Evolutionary conservation across 176 grass and related monocot genomes (phyloP).

Genomic region (Thalia dealbata): DNA sequence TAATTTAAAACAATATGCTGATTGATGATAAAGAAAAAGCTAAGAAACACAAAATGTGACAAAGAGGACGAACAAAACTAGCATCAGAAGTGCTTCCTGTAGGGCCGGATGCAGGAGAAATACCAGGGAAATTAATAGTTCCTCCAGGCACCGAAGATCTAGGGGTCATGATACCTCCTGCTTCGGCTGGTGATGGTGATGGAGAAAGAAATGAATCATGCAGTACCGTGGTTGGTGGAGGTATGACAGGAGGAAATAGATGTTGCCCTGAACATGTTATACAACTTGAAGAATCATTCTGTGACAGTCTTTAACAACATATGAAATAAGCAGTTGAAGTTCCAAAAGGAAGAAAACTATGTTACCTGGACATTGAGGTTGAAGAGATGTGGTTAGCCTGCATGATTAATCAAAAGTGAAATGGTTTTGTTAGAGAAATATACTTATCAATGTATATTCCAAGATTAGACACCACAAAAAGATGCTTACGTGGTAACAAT

Average conservation of each 20-base stretch:
- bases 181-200: slow-evolving; percentile 44
- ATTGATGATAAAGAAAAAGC: slow-evolving; percentile 24
- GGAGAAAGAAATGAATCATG: slow-evolving; percentile 48
- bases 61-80: not conserved
- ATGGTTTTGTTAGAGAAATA: not conserved
- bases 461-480: not conserved
- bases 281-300: not conserved
- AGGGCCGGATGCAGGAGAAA: slow-evolving; percentile 36
- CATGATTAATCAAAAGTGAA: not conserved
- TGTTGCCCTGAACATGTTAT: slow-evolving; percentile 31
- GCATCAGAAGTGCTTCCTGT: slow-evolving; percentile 50
- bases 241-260: slow-evolving; percentile 44
- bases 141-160: slow-evolving; percentile 41
- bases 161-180: slow-evolving; percentile 50
- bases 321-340: not conserved
- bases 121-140: slow-evolving; percentile 38
- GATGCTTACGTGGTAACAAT: slow-evolving; percentile 58
- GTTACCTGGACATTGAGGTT: slow-evolving; percentile 77
- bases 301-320: not conserved
- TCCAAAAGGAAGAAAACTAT: slow-evolving; percentile 5
- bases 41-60: slow-evolving; percentile 18
- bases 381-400: slow-evolving; percentile 55
- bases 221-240: slow-evolving; percentile 40
- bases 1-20: slow-evolving; percentile 11
- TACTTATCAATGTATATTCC: not conserved